Percentiles rank a stretch among this genome's conserved stretches.
Evolutionary conservation across 805 yeast genomes (phyloP).

Genomic region (Kodamaea nitidulidarum): DNA sequence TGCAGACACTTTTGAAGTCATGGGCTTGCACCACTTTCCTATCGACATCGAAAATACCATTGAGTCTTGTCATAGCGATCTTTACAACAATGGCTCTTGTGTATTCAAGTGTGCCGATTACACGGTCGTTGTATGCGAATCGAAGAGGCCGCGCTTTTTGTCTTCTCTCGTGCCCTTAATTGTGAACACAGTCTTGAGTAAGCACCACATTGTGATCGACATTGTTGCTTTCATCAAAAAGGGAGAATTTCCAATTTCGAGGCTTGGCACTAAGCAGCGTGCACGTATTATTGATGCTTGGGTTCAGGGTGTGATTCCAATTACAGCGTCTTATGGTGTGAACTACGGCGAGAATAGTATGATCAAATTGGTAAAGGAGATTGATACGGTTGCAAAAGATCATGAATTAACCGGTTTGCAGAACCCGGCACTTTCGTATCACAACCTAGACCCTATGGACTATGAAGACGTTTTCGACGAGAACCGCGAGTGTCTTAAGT

Average conservation of each 20-base stretch:
- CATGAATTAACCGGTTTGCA: slow-evolving; percentile 37
- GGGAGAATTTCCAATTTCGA: slow-evolving; percentile 61
- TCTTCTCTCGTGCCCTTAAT: slow-evolving; percentile 82
- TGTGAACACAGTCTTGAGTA: slow-evolving; percentile 71
- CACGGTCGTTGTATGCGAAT: slow-evolving; percentile 70
- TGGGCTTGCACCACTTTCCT: slow-evolving; percentile 91
- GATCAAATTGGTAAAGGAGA: slow-evolving; percentile 54
- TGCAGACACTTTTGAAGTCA: slow-evolving; percentile 81
- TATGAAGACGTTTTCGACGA: slow-evolving; percentile 28
- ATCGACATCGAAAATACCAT: slow-evolving; percentile 64
- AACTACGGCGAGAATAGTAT: slow-evolving; percentile 66
- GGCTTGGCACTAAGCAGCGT: slow-evolving; percentile 75
- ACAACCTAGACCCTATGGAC: slow-evolving; percentile 24
- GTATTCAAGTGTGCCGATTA: slow-evolving; percentile 80
- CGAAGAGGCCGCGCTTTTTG: slow-evolving; percentile 44
- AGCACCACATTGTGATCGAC: slow-evolving; percentile 79
- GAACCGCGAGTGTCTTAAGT: slow-evolving; percentile 26
- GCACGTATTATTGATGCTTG: slow-evolving; percentile 57
- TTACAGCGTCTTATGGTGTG: slow-evolving; percentile 42
- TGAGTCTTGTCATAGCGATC: slow-evolving; percentile 49
- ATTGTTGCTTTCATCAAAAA: slow-evolving; percentile 73
- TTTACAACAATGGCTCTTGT: slow-evolving; percentile 55
- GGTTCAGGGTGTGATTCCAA: slow-evolving; percentile 44
- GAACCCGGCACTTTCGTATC: slow-evolving; percentile 41
- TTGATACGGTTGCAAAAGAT: slow-evolving; percentile 40